Percentiles rank a stretch among this genome's conserved stretches.
Evolutionary conservation across 306 rosid genomes (phyloP).

Genomic region (Trifolium repens): DNA sequence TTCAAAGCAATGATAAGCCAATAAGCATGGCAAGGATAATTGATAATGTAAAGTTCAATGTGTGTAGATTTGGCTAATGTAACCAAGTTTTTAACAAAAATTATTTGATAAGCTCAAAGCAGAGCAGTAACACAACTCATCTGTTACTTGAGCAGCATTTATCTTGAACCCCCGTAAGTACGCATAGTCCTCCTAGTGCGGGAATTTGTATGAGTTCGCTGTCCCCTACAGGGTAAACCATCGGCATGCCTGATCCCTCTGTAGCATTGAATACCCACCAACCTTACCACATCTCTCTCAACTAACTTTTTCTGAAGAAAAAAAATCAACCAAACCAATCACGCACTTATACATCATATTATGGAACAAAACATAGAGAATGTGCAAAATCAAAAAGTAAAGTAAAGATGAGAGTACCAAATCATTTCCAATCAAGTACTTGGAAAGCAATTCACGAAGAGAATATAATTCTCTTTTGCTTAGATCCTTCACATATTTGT

Average conservation of each 20-base stretch:
- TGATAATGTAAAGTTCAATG: slow-evolving; percentile 14
- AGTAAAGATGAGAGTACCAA: slow-evolving; percentile 47
- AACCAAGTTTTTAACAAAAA: slow-evolving; percentile 18
- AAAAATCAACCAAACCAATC: slow-evolving; percentile 4
- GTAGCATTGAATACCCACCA: slow-evolving; percentile 60
- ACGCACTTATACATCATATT: neutral
- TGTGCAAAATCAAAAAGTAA: neutral
- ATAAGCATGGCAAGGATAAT: slow-evolving; percentile 7
- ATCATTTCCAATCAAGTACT: slow-evolving; percentile 67
- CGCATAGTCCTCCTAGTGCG: slow-evolving; percentile 61
- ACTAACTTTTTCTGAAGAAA: slow-evolving; percentile 51
- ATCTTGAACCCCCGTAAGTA: slow-evolving; percentile 40
- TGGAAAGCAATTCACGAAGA: slow-evolving; percentile 66
- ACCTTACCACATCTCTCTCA: slow-evolving; percentile 54
- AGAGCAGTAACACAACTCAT: slow-evolving; percentile 37
- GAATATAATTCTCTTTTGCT: slow-evolving; percentile 67
- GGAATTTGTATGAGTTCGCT: slow-evolving; percentile 69
- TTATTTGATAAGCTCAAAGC: slow-evolving; percentile 39
- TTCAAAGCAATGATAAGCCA: slow-evolving; percentile 18
- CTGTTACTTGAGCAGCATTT: slow-evolving; percentile 31
- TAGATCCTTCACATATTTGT: slow-evolving; percentile 70
- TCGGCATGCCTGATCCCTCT: slow-evolving; percentile 63
- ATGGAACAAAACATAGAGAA: slow-evolving; percentile 24
- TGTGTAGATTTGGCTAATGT: neutral
- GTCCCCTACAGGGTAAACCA: slow-evolving; percentile 68